Conservation (phyloP, 1,284 basidiomycete genomes). For the Cutaneotrichosporon arboriforme region DNA sequence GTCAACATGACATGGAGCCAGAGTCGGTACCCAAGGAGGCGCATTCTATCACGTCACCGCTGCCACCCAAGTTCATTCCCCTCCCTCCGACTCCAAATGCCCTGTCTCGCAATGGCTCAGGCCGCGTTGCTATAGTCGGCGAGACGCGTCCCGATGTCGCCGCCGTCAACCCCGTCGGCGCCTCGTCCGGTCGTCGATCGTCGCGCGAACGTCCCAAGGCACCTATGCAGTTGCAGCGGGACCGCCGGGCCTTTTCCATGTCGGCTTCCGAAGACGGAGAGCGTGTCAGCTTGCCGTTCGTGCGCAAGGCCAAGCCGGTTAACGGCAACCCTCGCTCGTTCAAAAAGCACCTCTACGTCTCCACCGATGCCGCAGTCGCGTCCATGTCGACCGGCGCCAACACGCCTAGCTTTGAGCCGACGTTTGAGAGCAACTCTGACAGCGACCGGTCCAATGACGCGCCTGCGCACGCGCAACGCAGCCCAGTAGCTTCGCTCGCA, state of each 20-base stretch:
- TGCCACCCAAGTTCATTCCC: conserved; percentile 17
- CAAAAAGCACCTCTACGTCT: conserved; percentile 5
- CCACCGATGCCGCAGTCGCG: conserved; percentile 14
- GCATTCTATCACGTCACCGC: conserved; percentile 26
- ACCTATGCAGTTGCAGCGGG: conserved; percentile 13
- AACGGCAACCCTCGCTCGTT: conserved; percentile 10
- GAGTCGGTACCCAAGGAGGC: conserved; percentile 4
- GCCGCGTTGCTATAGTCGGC: neutral
- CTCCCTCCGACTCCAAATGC: conserved; percentile 1
- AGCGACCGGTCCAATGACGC: conserved; percentile 24
- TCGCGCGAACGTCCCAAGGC: too few relatives aligned
- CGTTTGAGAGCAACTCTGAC: conserved; percentile 40
- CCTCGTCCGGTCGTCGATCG: too few relatives aligned
- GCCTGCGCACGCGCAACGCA: neutral
- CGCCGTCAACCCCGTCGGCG: neutral
- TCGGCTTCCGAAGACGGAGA: conserved; percentile 24
- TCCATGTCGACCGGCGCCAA: conserved; percentile 32
- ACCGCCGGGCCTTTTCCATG: conserved; percentile 43
- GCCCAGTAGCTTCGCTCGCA: neutral
- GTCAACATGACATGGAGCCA: conserved; percentile 24
- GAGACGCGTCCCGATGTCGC: neutral
- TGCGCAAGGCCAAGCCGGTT: conserved; percentile 26
- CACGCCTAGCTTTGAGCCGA: conserved; percentile 34
- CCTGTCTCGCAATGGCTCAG: conserved; percentile 5
- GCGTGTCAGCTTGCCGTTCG: conserved; percentile 20